Evolutionary conservation across 306 rosid species (phyloP).

Genomic region (Amphicarpaea edgeworthii): DNA sequence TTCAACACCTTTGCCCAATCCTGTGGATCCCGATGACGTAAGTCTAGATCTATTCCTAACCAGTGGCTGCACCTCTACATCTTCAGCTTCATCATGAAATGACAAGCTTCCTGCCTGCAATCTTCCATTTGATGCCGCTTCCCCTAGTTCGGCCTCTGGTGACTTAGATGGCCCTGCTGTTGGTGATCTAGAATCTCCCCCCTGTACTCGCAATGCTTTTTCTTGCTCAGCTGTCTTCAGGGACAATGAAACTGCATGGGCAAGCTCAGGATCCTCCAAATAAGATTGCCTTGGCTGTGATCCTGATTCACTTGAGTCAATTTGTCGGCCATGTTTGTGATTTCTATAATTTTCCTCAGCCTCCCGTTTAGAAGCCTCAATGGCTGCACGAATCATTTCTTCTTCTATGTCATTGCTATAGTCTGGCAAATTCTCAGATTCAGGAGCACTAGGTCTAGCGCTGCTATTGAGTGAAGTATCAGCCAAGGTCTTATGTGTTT

Average conservation of each 20-base stretch:
- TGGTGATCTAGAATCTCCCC: slow-evolving; percentile 54
- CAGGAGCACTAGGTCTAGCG: slow-evolving; percentile 64
- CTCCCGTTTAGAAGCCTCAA: slow-evolving; percentile 87
- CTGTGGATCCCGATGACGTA: slow-evolving; percentile 53
- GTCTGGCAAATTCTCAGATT: slow-evolving; percentile 60
- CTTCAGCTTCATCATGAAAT: slow-evolving; percentile 76
- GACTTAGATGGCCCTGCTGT: slow-evolving; percentile 54
- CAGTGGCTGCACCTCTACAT: slow-evolving; percentile 78
- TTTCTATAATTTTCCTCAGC: slow-evolving; percentile 60
- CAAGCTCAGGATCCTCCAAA: slow-evolving; percentile 78
- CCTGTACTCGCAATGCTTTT: slow-evolving; percentile 58
- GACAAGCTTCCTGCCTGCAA: slow-evolving; percentile 79
- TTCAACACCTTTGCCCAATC: slow-evolving; percentile 59
- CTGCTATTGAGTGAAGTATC: slow-evolving; percentile 52
- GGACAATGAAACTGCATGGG: slow-evolving; percentile 87
- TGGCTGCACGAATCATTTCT: slow-evolving; percentile 95
- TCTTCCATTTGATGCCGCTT: slow-evolving; percentile 70
- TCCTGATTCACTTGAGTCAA: slow-evolving; percentile 58
- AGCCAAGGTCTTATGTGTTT: slow-evolving; percentile 33
- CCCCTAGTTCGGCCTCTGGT: slow-evolving; percentile 64
- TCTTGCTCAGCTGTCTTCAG: slow-evolving; percentile 84
- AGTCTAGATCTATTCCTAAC: slow-evolving; percentile 74
- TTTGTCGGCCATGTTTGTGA: slow-evolving; percentile 53
- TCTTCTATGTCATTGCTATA: slow-evolving; percentile 85
- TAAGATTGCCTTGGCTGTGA: slow-evolving; percentile 61